phyloP scores from a whole-genome alignment of 2,329 filamentous ascomycete genomes.

The Fusarium sp. region DNA sequence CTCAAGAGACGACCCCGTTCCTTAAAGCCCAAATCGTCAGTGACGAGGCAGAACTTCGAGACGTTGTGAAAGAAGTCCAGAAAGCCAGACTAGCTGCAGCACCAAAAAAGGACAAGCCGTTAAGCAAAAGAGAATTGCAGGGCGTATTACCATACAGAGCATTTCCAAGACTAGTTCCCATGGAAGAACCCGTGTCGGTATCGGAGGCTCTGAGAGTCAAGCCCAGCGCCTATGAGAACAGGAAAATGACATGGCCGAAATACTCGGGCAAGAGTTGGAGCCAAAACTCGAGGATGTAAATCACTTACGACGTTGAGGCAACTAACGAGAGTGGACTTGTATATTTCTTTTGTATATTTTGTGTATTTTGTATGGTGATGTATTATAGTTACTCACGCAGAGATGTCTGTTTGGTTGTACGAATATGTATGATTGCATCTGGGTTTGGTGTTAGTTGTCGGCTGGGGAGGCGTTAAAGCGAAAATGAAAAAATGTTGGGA shows the following conservation, averaged over 20 bases:
- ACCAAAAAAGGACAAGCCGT: conserved; percentile 42
- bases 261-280: conserved; percentile 41
- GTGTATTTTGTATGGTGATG: background rate
- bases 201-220: conserved; percentile 50
- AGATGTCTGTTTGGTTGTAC: conserved; percentile 16
- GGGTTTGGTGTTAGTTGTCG: conserved; percentile 27
- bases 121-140: conserved; percentile 46
- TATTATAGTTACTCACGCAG: conserved; percentile 13
- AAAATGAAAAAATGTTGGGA: conserved; percentile 1
- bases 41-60: conserved; percentile 78
- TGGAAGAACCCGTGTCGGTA: conserved; percentile 54
- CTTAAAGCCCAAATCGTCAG: conserved; percentile 86
- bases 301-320: background rate
- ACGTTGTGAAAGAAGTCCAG: conserved; percentile 74
- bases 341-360: conserved; percentile 23
- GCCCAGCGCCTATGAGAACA: conserved; percentile 35
- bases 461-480: conserved; percentile 22
- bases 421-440: conserved; percentile 35
- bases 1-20: conserved; percentile 68
- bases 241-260: conserved; percentile 46
- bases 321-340: background rate
- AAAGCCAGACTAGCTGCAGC: conserved; percentile 49
- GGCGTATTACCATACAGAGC: conserved; percentile 55
- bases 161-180: conserved; percentile 50
- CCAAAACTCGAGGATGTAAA: conserved; percentile 46